Base-by-base conservation (phyloP, 2,329 filamentous ascomycete genomes). In the Venturia nashicola region DNA sequence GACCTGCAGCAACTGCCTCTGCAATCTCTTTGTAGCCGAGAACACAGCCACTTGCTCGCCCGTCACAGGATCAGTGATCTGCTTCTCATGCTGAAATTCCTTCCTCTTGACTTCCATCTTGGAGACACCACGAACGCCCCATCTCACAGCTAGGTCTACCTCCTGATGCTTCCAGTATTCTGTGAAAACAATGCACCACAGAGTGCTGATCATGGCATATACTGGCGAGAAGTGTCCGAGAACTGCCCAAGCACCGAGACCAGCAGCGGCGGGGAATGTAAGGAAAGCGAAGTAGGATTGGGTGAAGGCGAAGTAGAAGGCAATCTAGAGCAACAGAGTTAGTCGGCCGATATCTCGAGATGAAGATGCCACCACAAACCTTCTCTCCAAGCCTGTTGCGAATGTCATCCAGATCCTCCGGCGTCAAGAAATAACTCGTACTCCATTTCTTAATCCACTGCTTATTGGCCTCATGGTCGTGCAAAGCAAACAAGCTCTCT, bases 91-190 rank as follows among this genome's bases (percentile, higher is more conserved):
- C 68, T 84, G 76, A 74, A 96, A 97, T 70, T 93, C 83, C 43
- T 84, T 82, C 59, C 91, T 83, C 68, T 87, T 88, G 54, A 84
- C 84, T 70, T 96, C 90, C 62, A 97, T 90, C 61, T 80, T 83
- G 4, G 89, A 92, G 1, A 96, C 91, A 7, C 89, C 89, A 61
- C 89, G 86, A 3, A 96, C 91, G 16, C 89, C 89, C 93, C 93
- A 97, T 69, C 90, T 85, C 18, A 96, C 85, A 9, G 88, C 87
- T 8, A 97, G 80, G 71, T 97, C 92, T 1, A 86, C 80, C 74
- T 97, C 91, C 73, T 95, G 90, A 70, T 93, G 88, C 77, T 95
- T 96, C 93, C 93, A 97, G 75, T 89, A 96, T 73, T 97, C 93
- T 64, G 96, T 88, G 72, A 97, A 97, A 59, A 93, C 78, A 2